These are phyloP conservation scores for Raphanus raphanistrum DNA, from an alignment of 345 rosid species.

Conservation along the genomic window DNA sequence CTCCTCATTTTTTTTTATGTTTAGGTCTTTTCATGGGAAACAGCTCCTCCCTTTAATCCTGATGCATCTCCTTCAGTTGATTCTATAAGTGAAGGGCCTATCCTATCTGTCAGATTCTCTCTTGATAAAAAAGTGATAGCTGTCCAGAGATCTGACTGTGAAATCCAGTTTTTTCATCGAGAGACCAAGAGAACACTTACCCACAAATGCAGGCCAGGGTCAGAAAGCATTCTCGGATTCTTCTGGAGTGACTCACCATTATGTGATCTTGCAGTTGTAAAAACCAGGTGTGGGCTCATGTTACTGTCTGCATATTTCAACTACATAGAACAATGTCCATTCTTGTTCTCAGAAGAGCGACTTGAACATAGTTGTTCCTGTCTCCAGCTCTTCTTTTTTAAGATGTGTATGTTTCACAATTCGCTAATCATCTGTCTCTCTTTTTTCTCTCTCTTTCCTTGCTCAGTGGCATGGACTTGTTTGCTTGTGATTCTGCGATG, in stretches of 20 bases:
- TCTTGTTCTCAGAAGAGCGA: neutral
- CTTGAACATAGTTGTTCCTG: conserved; percentile 16
- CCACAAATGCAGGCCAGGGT: conserved; percentile 69
- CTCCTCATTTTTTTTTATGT: conserved; percentile 1
- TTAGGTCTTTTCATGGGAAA: conserved; percentile 89
- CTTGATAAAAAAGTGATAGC: conserved; percentile 79
- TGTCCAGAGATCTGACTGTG: conserved; percentile 71
- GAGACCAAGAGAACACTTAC: conserved; percentile 66
- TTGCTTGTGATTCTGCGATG: conserved; percentile 58
- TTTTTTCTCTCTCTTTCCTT: neutral
- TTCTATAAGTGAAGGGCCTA: conserved; percentile 77
- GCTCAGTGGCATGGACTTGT: conserved; percentile 88
- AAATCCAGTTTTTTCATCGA: conserved; percentile 71
- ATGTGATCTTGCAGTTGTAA: conserved; percentile 81
- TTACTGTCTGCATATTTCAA: conserved; percentile 9
- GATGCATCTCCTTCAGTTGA: conserved; percentile 61
- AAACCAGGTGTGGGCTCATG: conserved; percentile 68
- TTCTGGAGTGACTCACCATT: conserved; percentile 95
- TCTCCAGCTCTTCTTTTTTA: neutral
- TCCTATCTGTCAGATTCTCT: conserved; percentile 72
- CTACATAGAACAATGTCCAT: conserved; percentile 8
- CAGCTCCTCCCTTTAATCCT: conserved; percentile 65
- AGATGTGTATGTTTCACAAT: neutral
- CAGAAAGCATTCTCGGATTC: conserved; percentile 85
- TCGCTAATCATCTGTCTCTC: conserved; percentile 4